Evolutionary conservation across 1,139 yeast genomes (phyloP).

Genomic region (Suhomyces atakaporum): DNA sequence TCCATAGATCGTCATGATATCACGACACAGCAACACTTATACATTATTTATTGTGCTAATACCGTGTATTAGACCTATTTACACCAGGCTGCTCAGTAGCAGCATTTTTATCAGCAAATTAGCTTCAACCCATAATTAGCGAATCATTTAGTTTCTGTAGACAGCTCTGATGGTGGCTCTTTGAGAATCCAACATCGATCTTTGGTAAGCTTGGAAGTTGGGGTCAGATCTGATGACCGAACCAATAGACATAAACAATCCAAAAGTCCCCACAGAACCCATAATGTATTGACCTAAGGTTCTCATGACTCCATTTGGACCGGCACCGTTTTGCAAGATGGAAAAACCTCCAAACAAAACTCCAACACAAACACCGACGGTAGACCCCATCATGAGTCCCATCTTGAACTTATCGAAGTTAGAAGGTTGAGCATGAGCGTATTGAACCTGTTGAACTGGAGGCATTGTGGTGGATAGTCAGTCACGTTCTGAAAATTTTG

Average conservation of each 20-base stretch:
- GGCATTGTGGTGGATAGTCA: slow-evolving; percentile 54
- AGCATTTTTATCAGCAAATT: neutral
- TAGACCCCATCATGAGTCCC: slow-evolving; percentile 97
- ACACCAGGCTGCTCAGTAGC: too few relatives aligned
- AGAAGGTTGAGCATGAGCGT: slow-evolving; percentile 77
- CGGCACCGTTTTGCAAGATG: slow-evolving; percentile 90
- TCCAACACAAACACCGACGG: slow-evolving; percentile 96
- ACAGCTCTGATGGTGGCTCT: slow-evolving; percentile 39
- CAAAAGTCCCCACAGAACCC: slow-evolving; percentile 97
- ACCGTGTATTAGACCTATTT: slow-evolving; percentile 9
- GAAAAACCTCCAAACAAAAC: slow-evolving; percentile 93
- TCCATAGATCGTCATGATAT: neutral
- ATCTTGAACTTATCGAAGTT: slow-evolving; percentile 94
- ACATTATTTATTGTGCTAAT: slow-evolving; percentile 1
- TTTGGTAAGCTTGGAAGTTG: slow-evolving; percentile 45
- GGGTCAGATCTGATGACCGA: slow-evolving; percentile 84
- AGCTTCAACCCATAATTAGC: too few relatives aligned
- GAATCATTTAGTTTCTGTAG: slow-evolving; percentile 14
- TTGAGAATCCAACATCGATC: slow-evolving; percentile 40
- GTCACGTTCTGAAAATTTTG: slow-evolving; percentile 5
- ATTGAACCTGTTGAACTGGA: slow-evolving; percentile 78
- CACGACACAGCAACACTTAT: neutral
- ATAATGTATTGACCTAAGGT: slow-evolving; percentile 94
- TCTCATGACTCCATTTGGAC: slow-evolving; percentile 97
- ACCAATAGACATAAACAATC: slow-evolving; percentile 93